Conservation (phyloP, 2,329 filamentous ascomycete genomes). For the Alternaria sp. region DNA sequence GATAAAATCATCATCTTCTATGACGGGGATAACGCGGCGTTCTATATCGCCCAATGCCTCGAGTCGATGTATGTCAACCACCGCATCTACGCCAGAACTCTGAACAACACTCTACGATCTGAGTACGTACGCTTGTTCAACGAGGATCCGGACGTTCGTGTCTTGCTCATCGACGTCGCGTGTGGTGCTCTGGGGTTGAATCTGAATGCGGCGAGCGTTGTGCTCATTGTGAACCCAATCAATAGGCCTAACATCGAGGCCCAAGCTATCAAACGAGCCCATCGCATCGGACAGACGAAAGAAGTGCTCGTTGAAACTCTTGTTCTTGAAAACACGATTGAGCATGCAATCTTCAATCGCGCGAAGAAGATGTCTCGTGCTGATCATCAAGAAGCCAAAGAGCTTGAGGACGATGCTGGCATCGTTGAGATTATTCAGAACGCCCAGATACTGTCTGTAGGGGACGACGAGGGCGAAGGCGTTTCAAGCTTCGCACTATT, state of each 20-base stretch:
- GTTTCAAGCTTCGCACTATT: slow-evolving; percentile 54
- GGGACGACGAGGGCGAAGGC: slow-evolving; percentile 41
- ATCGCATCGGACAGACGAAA: slow-evolving; percentile 83
- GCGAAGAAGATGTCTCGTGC: slow-evolving; percentile 76
- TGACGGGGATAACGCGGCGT: slow-evolving; percentile 85
- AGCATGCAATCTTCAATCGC: slow-evolving; percentile 82
- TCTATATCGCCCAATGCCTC: slow-evolving; percentile 82
- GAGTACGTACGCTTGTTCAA: slow-evolving; percentile 85
- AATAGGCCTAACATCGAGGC: slow-evolving; percentile 85
- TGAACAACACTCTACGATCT: slow-evolving; percentile 69
- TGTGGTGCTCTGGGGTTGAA: slow-evolving; percentile 91
- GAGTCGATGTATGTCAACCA: slow-evolving; percentile 74
- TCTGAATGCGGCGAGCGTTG: slow-evolving; percentile 80
- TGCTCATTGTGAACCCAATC: slow-evolving; percentile 90
- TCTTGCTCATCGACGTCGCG: slow-evolving; percentile 89
- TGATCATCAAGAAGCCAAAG: slow-evolving; percentile 64
- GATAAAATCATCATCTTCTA: slow-evolving; percentile 96
- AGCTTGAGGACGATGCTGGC: slow-evolving; percentile 65
- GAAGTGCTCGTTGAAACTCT: slow-evolving; percentile 87
- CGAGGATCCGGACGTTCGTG: slow-evolving; percentile 71
- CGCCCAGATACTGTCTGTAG: slow-evolving; percentile 59
- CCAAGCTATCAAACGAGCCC: slow-evolving; percentile 89
- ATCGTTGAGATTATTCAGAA: slow-evolving; percentile 68
- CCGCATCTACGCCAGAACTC: slow-evolving; percentile 71
- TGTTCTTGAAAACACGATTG: slow-evolving; percentile 80